phyloP scores from a whole-genome alignment of 2,329 filamentous ascomycete species.

The Neofusicoccum sp. region DNA sequence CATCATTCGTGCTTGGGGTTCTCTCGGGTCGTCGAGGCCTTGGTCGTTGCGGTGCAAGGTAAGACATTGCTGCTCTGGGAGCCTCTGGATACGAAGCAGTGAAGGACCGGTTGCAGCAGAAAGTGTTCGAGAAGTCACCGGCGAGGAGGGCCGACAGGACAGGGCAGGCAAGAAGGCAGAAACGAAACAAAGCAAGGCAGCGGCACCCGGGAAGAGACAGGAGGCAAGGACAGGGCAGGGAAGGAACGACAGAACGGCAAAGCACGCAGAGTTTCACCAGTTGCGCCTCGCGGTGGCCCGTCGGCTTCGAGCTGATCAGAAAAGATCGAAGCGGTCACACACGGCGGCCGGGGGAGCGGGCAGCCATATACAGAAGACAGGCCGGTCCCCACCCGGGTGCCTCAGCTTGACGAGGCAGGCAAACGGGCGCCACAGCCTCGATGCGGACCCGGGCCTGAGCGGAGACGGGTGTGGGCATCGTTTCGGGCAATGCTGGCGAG shows the following conservation, averaged over 20 bases:
- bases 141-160: background rate
- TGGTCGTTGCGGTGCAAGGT: background rate
- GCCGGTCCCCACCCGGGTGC: background rate
- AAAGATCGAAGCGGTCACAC: background rate
- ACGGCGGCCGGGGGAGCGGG: background rate
- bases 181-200: background rate
- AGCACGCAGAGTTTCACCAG: background rate
- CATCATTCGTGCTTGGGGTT: constrained; percentile 12
- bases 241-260: background rate
- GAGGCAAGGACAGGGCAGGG: background rate
- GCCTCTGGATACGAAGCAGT: no score
- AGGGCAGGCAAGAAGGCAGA: background rate
- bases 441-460: no score
- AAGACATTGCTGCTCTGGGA: constrained; percentile 7
- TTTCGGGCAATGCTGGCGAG: constrained; percentile 5
- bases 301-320: background rate
- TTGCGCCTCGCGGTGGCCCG: background rate
- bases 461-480: background rate
- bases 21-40: constrained; percentile 6
- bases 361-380: background rate
- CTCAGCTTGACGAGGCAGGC: constrained; percentile 1
- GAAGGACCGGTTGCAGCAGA: background rate
- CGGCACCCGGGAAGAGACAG: background rate
- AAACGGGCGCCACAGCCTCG: background rate
- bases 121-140: background rate